Evolutionary conservation across 108 stramenopile species (phyloP), one percentile per base, ranked within the genome.

Genomic region (Nannochloropsis oceanica): DNA sequence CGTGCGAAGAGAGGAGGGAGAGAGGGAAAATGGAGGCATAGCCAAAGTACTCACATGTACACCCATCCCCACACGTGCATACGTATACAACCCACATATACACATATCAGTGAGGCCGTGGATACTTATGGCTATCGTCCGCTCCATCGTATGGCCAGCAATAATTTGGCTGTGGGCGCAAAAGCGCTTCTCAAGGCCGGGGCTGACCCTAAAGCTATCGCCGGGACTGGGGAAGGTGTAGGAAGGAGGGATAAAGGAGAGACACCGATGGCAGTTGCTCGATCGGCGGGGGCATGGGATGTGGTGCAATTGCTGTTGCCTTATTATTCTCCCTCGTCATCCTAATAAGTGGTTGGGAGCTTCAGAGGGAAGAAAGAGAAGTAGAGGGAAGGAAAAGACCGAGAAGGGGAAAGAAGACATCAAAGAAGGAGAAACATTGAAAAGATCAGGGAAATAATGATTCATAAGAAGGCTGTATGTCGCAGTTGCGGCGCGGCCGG

Each of bases 111-210:
- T n/a, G 59, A 73, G 59, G 59, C 59, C n/a, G 59, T 93, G 34
- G 94, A 95, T 84, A 94, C 94, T 2, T 95, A 95, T 83, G 93
- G 93, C 8, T 93, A 93, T 87, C 94, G 92, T 44, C 92, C 94
- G 1, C 84, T 95, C 44, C 94, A 95, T 88, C 88, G 94, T 12
- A 95, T 95, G 94, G 94, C 94, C 44, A 93, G 92, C 43, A 95
- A 95, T 85, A 93, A 94, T 87, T 86, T 95, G 27, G 92, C 89
- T 7, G 87, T 91, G 22, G 95, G 95, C 27, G 94, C 93, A 2
- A 91, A 91, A 85, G 91, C 91, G 42, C 82, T 86, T 26, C 82
- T 87, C 18, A 43, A 44, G 10, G 86, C 86, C 0, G 86, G 86
- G 14, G 86, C 86, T 43, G 86, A 86, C 24, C 79, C 79, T 5